phyloP scores from a whole-genome alignment of 352 stramenopile genomes.

The Pythium chondricola region DNA sequence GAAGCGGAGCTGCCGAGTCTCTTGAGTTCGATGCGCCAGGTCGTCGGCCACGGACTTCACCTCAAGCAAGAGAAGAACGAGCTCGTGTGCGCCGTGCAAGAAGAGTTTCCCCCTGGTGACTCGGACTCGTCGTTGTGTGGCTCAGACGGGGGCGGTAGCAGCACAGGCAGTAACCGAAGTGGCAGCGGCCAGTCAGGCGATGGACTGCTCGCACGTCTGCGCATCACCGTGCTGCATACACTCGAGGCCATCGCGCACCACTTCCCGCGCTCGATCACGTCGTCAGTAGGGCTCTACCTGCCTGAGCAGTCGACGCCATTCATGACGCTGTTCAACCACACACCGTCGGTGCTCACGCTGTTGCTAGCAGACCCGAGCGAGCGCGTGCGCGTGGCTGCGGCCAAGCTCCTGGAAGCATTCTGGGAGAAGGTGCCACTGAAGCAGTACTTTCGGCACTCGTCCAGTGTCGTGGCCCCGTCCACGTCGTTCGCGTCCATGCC shows the following conservation, averaged over 20 bases:
- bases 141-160: slow-evolving; percentile 39
- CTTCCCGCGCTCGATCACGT: slow-evolving; percentile 67
- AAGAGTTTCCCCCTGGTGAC: slow-evolving; percentile 53
- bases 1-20: slow-evolving; percentile 48
- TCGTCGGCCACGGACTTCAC: slow-evolving; percentile 60
- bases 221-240: slow-evolving; percentile 65
- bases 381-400: slow-evolving; percentile 54
- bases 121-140: slow-evolving; percentile 73
- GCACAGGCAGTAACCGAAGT: slow-evolving; percentile 12
- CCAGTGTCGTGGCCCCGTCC: slow-evolving; percentile 36
- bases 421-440: slow-evolving; percentile 81
- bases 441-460: slow-evolving; percentile 66
- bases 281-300: slow-evolving; percentile 76
- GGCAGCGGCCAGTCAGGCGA: slow-evolving; percentile 28
- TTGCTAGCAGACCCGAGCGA: slow-evolving; percentile 75
- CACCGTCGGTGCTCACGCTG: slow-evolving; percentile 72
- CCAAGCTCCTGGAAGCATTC: slow-evolving; percentile 78
- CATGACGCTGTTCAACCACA: slow-evolving; percentile 76
- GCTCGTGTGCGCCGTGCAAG: slow-evolving; percentile 45
- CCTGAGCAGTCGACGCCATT: slow-evolving; percentile 72
- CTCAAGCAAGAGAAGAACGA: slow-evolving; percentile 47
- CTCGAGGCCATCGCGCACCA: slow-evolving; percentile 63
- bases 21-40: slow-evolving; percentile 72
- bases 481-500: slow-evolving; percentile 82
- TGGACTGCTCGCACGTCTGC: slow-evolving; percentile 59